phyloP scores from a whole-genome alignment of 2,329 filamentous ascomycete species.

The Penicillium sp. region DNA sequence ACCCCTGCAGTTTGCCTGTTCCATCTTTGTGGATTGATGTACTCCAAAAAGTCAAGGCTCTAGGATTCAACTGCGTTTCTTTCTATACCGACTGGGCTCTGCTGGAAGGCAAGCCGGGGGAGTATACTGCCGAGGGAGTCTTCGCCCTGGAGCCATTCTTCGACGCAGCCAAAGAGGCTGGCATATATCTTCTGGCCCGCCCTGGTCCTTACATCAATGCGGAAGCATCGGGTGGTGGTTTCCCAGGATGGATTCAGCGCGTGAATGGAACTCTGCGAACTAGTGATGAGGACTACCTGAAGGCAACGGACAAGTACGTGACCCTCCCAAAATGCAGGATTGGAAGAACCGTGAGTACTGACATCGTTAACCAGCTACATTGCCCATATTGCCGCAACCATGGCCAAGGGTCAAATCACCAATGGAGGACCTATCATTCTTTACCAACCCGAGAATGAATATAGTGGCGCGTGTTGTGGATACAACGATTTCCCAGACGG shows the following conservation, averaged over 20 bases:
- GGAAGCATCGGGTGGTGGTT: constrained; percentile 73
- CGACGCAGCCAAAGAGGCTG: constrained; percentile 68
- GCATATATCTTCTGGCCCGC: constrained; percentile 72
- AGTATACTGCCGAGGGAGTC: constrained; percentile 68
- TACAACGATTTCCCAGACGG: constrained; percentile 61
- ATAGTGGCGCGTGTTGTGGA: constrained; percentile 54
- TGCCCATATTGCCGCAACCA: constrained; percentile 60
- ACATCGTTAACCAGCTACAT: constrained; percentile 53
- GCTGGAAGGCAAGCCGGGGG: constrained; percentile 69
- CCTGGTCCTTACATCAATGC: constrained; percentile 78
- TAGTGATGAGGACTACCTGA: constrained; percentile 59
- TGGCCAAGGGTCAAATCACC: constrained; percentile 76
- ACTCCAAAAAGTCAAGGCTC: constrained; percentile 78
- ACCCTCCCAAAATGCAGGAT: no score
- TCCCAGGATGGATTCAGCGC: constrained; percentile 75
- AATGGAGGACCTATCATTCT: constrained; percentile 79
- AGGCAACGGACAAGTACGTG: constrained; percentile 63
- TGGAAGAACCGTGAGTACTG: not conserved
- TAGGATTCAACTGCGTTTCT: constrained; percentile 76
- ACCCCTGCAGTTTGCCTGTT: constrained; percentile 54
- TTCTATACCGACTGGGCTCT: constrained; percentile 81
- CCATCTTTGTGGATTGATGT: constrained; percentile 67
- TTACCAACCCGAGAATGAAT: constrained; percentile 81
- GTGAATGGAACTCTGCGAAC: constrained; percentile 66
- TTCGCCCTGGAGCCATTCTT: constrained; percentile 75